A percentile compares a stretch with the other conserved stretches of the same genome.
Evolutionary conservation across 805 yeast genomes (phyloP).

Genomic region (Pichia heedii): DNA sequence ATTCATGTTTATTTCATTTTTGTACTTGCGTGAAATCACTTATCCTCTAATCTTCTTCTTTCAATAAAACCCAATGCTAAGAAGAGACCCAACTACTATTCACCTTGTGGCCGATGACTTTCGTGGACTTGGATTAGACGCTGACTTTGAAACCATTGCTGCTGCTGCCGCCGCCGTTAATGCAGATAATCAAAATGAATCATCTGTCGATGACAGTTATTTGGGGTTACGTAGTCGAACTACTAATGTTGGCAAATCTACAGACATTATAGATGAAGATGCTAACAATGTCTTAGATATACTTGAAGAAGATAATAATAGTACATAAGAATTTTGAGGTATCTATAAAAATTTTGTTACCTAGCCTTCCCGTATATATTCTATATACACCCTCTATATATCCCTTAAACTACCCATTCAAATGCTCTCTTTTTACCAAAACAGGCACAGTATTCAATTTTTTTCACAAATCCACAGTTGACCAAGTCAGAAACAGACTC

Average conservation of each 20-base stretch:
- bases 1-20: no score
- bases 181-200: conserved; percentile 6
- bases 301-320: not conserved
- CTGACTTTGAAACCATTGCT: not conserved
- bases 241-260: not conserved
- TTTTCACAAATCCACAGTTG: conserved; percentile 20
- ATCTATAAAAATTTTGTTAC: no score
- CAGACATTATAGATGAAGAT: not conserved
- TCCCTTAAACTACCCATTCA: conserved; percentile 14
- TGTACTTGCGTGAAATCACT: no score
- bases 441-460: conserved; percentile 15
- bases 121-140: not conserved
- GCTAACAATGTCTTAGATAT: not conserved
- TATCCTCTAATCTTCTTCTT: not conserved
- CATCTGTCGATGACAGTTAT: conserved; percentile 9
- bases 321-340: no score
- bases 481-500: conserved; percentile 12
- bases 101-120: conserved; percentile 63
- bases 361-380: no score
- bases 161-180: not conserved
- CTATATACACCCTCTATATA: not conserved
- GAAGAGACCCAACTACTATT: conserved; percentile 65
- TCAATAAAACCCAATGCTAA: conserved; percentile 33
- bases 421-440: conserved; percentile 19
- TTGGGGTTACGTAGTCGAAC: conserved; percentile 5